These are phyloP conservation scores for Alternaria consortialis DNA, from an alignment of 2,329 filamentous ascomycete species.

Conservation along the genomic window DNA sequence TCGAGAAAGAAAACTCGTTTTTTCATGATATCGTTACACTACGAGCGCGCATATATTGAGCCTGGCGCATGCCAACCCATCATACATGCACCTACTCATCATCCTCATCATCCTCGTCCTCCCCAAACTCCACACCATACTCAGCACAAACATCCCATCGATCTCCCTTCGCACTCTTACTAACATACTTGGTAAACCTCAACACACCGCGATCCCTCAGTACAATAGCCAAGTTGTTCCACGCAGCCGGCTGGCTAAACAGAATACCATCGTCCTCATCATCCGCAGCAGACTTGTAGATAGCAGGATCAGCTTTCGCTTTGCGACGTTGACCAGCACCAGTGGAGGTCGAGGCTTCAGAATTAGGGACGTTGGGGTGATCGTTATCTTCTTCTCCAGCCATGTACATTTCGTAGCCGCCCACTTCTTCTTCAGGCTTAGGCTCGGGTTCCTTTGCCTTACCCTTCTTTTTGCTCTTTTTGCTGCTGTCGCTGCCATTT, in stretches of 20 bases:
- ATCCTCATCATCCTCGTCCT: constrained; percentile 56
- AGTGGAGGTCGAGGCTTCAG: constrained; percentile 50
- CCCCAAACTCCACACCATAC: constrained; percentile 73
- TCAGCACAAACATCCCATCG: constrained; percentile 89
- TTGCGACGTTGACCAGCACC: constrained; percentile 59
- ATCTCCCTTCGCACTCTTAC: constrained; percentile 81
- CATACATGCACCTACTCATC: constrained; percentile 18
- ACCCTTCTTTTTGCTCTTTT: constrained; percentile 38
- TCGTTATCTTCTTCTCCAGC: constrained; percentile 72
- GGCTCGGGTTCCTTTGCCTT: constrained; percentile 25
- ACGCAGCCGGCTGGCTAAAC: constrained; percentile 74
- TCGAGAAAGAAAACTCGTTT: neutral
- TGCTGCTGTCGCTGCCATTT: constrained; percentile 41
- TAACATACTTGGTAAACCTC: constrained; percentile 97
- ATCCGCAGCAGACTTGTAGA: constrained; percentile 69
- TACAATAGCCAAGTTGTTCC: constrained; percentile 94
- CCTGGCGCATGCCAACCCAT: neutral
- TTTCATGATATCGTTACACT: neutral
- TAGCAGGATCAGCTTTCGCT: constrained; percentile 73
- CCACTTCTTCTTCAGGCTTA: constrained; percentile 65
- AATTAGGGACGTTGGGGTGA: constrained; percentile 54
- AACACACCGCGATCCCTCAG: constrained; percentile 85
- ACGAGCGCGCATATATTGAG: neutral
- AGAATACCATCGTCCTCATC: constrained; percentile 80
- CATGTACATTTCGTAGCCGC: constrained; percentile 92